Percentiles rank a stretch among this genome's conserved stretches.
These are phyloP conservation scores for Colletotrichum sp. DNA, from an alignment of 2,329 filamentous ascomycete genomes.

Conservation along the genomic window DNA sequence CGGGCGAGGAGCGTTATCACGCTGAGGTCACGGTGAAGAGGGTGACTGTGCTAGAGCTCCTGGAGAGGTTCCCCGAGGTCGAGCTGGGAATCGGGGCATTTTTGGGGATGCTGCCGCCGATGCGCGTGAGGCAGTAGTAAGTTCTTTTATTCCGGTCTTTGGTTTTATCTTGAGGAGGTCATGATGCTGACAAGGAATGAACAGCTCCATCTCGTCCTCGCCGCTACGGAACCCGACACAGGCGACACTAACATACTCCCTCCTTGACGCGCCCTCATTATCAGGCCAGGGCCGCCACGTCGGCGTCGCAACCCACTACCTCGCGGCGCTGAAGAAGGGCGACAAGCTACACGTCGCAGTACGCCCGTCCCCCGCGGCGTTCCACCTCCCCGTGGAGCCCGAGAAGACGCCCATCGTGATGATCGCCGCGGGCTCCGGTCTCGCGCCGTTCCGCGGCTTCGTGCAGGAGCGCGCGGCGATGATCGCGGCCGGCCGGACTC, in stretches of 20 bases:
- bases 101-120: conserved; percentile 67
- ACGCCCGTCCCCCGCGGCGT: conserved; percentile 41
- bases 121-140: conserved; percentile 47
- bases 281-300: conserved; percentile 54
- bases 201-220: conserved; percentile 70
- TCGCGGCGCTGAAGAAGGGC: conserved; percentile 50
- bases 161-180: not conserved
- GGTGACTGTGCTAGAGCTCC: conserved; percentile 63
- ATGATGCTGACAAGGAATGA: not conserved
- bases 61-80: conserved; percentile 60
- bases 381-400: conserved; percentile 44
- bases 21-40: conserved; percentile 51
- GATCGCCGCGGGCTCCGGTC: conserved; percentile 45
- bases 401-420: conserved; percentile 45
- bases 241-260: conserved; percentile 67
- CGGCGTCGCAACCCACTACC: conserved; percentile 67
- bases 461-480: conserved; percentile 36
- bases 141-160: not conserved
- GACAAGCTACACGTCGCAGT: conserved; percentile 57
- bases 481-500: conserved; percentile 44
- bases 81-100: conserved; percentile 63
- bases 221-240: conserved; percentile 59
- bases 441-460: conserved; percentile 31
- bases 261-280: conserved; percentile 58
- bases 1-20: conserved; percentile 37